Percentiles rank a stretch among this genome's conserved stretches.
phyloP scores from a whole-genome alignment of 495 filamentous ascomycete species.

The Poronia punctata region DNA sequence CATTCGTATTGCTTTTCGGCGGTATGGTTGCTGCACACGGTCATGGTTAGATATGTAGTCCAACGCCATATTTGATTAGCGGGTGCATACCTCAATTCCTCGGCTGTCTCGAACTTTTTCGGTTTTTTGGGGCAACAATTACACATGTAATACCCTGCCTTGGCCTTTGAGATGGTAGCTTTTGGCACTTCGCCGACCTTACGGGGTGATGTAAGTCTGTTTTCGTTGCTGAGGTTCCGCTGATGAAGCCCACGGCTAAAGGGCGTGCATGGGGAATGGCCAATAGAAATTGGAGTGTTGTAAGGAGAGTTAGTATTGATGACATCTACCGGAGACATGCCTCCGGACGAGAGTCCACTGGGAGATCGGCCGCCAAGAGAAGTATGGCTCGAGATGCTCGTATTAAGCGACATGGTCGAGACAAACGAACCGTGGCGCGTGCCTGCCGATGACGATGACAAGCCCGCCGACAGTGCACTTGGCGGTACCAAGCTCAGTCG shows the following conservation, averaged over 20 bases:
- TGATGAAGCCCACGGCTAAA: conserved; percentile 44
- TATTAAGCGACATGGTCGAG: conserved; percentile 59
- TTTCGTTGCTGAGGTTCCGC: conserved; percentile 37
- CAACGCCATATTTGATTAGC: not conserved
- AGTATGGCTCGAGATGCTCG: conserved; percentile 65
- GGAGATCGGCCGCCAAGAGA: conserved; percentile 70
- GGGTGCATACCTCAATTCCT: conserved; percentile 67
- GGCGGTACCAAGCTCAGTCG: conserved; percentile 51
- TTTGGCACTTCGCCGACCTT: conserved; percentile 42
- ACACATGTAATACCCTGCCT: conserved; percentile 64
- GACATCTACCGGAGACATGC: conserved; percentile 41
- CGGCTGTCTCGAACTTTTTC: conserved; percentile 86
- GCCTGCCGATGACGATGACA: conserved; percentile 61
- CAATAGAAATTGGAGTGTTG: conserved; percentile 49
- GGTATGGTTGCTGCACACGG: conserved; percentile 54
- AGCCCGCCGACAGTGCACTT: conserved; percentile 65
- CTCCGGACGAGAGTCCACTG: conserved; percentile 60
- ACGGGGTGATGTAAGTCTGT: conserved; percentile 38
- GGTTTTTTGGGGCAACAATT: conserved; percentile 99
- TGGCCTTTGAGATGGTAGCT: conserved; percentile 34
- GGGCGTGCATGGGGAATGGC: conserved; percentile 51
- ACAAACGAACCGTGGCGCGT: conserved; percentile 69
- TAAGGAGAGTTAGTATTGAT: conserved; percentile 55
- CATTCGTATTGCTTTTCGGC: conserved; percentile 96
- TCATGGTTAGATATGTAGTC: not conserved